Evolutionary conservation across 2,329 filamentous ascomycete genomes (phyloP), one percentile per base, ranked within the genome.

Genomic region (Aspergillus sojae): DNA sequence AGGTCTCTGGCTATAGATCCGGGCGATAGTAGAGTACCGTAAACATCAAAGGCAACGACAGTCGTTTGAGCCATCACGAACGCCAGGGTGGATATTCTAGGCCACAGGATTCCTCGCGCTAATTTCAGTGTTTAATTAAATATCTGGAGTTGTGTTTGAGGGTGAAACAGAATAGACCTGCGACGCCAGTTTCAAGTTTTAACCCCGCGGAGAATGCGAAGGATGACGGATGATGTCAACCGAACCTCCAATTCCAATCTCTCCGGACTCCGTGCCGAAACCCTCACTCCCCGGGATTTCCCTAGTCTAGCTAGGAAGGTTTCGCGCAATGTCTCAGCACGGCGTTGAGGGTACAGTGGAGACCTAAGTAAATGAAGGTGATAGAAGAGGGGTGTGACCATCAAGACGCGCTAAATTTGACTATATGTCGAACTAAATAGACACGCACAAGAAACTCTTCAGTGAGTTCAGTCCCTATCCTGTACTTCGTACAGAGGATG

Each of bases 21-120:
- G 1, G 90, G 92, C 11, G 89, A 91, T 6, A 93, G 82, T 11
- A 94, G 77, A 2, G 90, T 93, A 60, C 90, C 91, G 75, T 93
- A 93, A 2, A 91, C 82, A 71, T 94, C 91, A 67, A 94, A 92
- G 1, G 89, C 90, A 60, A 93, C 81, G 54, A 89, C 78, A 3
- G 76, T 81, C 12, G 76, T 64, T 19, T 62, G 60, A 10, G 62
- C 46, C 68, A 71, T 72, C 28, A n/a, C 68, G n/a, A 11, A 67
- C 19, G 19, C 48, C 11, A 21, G 26, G 28, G 19, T 70, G 66
- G 69, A 26, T 14, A 14, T n/a, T 54, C 10, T 34, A 3, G 19
- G 21, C 30, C 10, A 54, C 21, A 23, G 30, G 52, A 54, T 36
- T 34, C 50, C 28, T 21, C 26, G 10, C n/a, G 19, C 10, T 39